Conservation (phyloP, 2,329 filamentous ascomycete species). For the Trichophyton schoenleinii region DNA sequence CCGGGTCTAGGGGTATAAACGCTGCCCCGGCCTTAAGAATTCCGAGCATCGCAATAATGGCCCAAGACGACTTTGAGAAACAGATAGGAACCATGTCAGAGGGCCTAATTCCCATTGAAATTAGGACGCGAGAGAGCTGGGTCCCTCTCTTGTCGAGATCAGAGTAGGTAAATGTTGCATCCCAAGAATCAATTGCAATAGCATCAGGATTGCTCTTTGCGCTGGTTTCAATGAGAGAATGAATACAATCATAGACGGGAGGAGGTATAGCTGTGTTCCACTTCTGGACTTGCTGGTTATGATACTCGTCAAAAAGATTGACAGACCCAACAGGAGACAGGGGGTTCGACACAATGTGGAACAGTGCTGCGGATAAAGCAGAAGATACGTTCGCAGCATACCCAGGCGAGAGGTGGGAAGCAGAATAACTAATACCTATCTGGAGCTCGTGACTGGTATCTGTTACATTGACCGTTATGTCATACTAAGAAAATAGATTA, state of each 20-base stretch:
- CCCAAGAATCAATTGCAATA: constrained; percentile 15
- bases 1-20: constrained; percentile 9
- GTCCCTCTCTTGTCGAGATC: constrained; percentile 13
- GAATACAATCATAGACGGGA: not conserved
- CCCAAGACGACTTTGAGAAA: constrained; percentile 12
- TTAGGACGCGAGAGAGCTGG: constrained; percentile 6
- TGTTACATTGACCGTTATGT: not conserved
- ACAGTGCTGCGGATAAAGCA: not conserved
- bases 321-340: not conserved
- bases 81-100: constrained; percentile 7
- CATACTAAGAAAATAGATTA: not conserved
- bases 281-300: constrained; percentile 12
- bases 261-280: constrained; percentile 16
- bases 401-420: not conserved
- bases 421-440: not conserved
- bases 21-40: constrained; percentile 13
- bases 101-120: constrained; percentile 23
- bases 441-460: not conserved
- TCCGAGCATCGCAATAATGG: constrained; percentile 8
- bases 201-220: constrained; percentile 5
- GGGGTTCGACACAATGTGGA: not conserved
- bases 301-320: not conserved
- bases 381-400: not conserved
- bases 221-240: not conserved
- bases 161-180: constrained; percentile 12